phyloP scores from a whole-genome alignment of 208 protist species.

The Crithidia brevicula region DNA sequence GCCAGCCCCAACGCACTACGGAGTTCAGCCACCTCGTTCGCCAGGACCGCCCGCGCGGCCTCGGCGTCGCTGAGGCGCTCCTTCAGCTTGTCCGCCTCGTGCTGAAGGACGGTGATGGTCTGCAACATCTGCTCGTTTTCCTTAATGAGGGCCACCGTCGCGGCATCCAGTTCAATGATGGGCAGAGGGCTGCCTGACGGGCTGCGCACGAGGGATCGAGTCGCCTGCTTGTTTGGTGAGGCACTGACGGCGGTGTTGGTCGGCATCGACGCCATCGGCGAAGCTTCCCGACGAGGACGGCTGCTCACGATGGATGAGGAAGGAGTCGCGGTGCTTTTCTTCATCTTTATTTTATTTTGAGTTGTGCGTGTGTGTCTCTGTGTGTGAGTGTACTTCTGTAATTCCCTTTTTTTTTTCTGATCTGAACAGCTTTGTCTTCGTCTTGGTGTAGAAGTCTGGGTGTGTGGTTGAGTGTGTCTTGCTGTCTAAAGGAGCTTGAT shows the following conservation, averaged over 20 bases:
- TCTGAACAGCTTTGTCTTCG: too few species aligned
- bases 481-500: too few species aligned
- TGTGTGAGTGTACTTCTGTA: neutral
- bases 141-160: constrained; percentile 44
- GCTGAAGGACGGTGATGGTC: constrained; percentile 45
- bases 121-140: constrained; percentile 73
- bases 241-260: constrained; percentile 20
- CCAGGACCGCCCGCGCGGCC: constrained; percentile 8
- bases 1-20: constrained; percentile 52
- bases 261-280: constrained; percentile 28
- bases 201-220: constrained; percentile 31
- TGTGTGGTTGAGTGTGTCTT: too few species aligned
- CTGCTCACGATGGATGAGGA: neutral
- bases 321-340: neutral
- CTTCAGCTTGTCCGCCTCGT: constrained; percentile 33
- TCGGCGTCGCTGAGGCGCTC: constrained; percentile 29
- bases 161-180: constrained; percentile 32
- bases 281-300: constrained; percentile 21
- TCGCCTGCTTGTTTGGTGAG: neutral
- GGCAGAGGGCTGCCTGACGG: constrained; percentile 30
- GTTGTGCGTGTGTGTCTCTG: too few species aligned
- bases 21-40: constrained; percentile 45
- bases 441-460: too few species aligned
- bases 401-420: neutral
- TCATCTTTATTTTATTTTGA: neutral